These are phyloP conservation scores for Suillus hirtellus DNA, from an alignment of 768 basidiomycete genomes.

Conservation along the genomic window DNA sequence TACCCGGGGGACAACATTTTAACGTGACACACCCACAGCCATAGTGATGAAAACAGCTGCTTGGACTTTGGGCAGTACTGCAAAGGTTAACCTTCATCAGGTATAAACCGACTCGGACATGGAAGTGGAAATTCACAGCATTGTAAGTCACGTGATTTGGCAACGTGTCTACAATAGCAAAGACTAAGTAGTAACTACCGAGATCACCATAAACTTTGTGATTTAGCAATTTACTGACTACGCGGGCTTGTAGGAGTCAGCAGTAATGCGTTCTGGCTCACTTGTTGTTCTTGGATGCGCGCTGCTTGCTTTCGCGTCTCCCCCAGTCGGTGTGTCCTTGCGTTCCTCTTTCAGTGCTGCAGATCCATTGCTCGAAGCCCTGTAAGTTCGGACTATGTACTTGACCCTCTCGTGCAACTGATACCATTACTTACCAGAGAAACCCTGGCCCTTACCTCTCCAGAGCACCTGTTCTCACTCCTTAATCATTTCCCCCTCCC, in stretches of 20 bases:
- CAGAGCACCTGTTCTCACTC: constrained; percentile 73
- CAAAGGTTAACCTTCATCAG: background rate
- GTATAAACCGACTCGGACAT: no score
- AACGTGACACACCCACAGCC: background rate
- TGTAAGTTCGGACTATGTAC: constrained; percentile 23
- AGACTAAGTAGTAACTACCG: no score
- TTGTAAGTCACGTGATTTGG: background rate
- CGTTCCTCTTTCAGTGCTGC: constrained; percentile 28
- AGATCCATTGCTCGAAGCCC: constrained; percentile 32
- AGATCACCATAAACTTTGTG: background rate
- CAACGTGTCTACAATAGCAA: background rate
- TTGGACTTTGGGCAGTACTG: background rate
- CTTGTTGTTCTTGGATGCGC: constrained; percentile 12
- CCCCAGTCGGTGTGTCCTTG: constrained; percentile 31
- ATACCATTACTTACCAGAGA: constrained; percentile 54
- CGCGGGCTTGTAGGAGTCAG: background rate
- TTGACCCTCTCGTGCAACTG: background rate
- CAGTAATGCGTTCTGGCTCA: background rate
- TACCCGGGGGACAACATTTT: background rate
- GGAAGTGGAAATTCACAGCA: no score
- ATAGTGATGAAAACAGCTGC: background rate
- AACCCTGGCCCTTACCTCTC: constrained; percentile 72
- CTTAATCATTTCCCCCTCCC: constrained; percentile 61
- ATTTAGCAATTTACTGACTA: background rate
- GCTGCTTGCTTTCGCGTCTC: constrained; percentile 23